phyloP scores from a whole-genome alignment of 768 basidiomycete genomes.

The Hemileccinum impolitum region DNA sequence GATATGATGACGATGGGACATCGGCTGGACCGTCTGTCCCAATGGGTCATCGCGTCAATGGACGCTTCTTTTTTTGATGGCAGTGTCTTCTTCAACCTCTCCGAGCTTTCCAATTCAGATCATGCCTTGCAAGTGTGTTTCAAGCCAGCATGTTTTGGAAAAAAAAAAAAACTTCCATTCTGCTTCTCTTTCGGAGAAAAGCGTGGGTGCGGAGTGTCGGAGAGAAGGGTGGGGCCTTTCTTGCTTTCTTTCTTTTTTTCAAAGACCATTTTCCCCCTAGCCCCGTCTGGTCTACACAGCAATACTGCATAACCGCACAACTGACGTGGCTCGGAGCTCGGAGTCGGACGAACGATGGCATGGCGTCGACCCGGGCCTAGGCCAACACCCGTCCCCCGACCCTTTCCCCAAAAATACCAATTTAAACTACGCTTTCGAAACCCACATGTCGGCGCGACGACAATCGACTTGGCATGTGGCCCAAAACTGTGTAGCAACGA shows the following conservation, averaged over 20 bases:
- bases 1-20: neutral
- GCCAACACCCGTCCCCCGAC: no score
- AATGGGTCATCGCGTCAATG: neutral
- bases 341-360: neutral
- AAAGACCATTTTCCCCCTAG: neutral
- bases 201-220: conserved; percentile 14
- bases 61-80: neutral
- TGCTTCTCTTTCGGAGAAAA: neutral
- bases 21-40: neutral
- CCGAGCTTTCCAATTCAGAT: neutral
- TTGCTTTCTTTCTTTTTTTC: neutral
- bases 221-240: conserved; percentile 8
- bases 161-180: neutral
- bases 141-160: neutral
- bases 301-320: neutral
- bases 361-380: no score
- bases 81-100: neutral
- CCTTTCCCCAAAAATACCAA: no score
- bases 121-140: neutral
- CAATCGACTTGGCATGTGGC: no score
- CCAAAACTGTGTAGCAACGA: no score
- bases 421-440: no score
- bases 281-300: neutral
- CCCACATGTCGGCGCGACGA: no score
- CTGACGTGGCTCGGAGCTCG: neutral